phyloP scores from a whole-genome alignment of 1,284 basidiomycete species.

The Cryptococcus sp. region DNA sequence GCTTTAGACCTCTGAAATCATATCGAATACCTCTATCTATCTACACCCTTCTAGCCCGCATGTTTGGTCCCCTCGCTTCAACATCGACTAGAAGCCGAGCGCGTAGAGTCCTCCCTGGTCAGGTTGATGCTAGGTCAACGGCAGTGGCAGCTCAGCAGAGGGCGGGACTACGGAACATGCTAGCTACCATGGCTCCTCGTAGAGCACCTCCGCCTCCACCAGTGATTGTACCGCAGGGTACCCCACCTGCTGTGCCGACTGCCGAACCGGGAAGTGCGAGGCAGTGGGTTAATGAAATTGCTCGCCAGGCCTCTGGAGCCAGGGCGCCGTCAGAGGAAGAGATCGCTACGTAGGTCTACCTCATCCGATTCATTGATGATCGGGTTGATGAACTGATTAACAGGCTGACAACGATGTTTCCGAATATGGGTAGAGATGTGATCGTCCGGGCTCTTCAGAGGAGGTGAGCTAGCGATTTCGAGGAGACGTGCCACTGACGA shows the following conservation, averaged over 20 bases:
- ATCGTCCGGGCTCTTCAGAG: slow-evolving; percentile 72
- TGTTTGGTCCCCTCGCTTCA: slow-evolving; percentile 62
- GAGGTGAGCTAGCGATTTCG: slow-evolving; percentile 56
- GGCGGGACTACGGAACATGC: neutral
- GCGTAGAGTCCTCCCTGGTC: slow-evolving; percentile 59
- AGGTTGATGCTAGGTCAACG: slow-evolving; percentile 18
- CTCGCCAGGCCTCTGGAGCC: slow-evolving; percentile 57
- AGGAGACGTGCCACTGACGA: slow-evolving; percentile 3
- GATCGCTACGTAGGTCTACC: slow-evolving; percentile 51
- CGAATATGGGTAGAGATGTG: slow-evolving; percentile 66
- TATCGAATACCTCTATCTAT: slow-evolving; percentile 65
- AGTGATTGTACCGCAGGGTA: neutral
- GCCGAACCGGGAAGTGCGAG: slow-evolving; percentile 29
- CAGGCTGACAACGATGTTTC: slow-evolving; percentile 74
- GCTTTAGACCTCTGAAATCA: slow-evolving; percentile 54
- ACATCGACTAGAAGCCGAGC: slow-evolving; percentile 54
- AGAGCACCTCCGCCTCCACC: neutral
- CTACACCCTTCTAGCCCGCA: slow-evolving; percentile 54
- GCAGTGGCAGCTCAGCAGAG: neutral
- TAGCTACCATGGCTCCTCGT: neutral
- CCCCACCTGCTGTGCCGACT: slow-evolving; percentile 8
- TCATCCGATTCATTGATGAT: neutral
- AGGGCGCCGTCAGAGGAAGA: slow-evolving; percentile 69
- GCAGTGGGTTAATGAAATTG: slow-evolving; percentile 75
- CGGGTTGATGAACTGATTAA: neutral